Conservation (phyloP, 805 yeast genomes). For the Candida tallmaniae region DNA sequence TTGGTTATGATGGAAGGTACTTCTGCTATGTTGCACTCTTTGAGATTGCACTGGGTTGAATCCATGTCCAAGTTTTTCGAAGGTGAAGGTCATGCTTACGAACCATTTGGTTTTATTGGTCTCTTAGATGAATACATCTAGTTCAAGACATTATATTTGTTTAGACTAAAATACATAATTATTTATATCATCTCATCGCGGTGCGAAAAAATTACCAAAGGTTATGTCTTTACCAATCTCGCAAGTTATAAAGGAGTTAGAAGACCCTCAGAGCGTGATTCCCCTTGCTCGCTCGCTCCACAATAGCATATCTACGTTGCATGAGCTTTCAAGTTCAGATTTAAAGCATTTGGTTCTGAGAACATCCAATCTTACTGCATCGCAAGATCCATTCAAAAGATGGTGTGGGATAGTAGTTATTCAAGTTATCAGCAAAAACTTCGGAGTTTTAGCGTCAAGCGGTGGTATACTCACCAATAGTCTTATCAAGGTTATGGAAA, state of each 20-base stretch:
- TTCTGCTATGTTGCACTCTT: constrained; percentile 97
- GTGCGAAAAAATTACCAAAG: not conserved
- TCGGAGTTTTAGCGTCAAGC: constrained; percentile 34
- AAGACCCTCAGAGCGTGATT: constrained; percentile 22
- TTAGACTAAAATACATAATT: not conserved
- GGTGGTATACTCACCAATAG: constrained; percentile 37
- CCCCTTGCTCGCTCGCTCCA: constrained; percentile 30
- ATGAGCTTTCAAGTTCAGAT: constrained; percentile 45
- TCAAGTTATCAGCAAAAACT: constrained; percentile 38
- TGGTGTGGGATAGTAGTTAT: constrained; percentile 61
- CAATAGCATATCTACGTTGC: constrained; percentile 25
- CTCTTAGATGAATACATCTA: constrained; percentile 19
- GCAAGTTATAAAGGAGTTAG: constrained; percentile 17
- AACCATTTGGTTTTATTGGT: constrained; percentile 72
- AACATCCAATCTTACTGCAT: constrained; percentile 24
- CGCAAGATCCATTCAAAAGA: constrained; percentile 34
- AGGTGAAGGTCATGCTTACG: constrained; percentile 91
- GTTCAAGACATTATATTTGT: not conserved
- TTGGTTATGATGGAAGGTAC: constrained; percentile 98
- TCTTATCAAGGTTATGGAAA: constrained; percentile 38
- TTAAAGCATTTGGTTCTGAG: constrained; percentile 46
- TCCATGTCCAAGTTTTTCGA: constrained; percentile 97
- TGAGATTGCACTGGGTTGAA: constrained; percentile 99
- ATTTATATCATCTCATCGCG: constrained; percentile 1
- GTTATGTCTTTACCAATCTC: constrained; percentile 7